Evolutionary conservation across 2,329 filamentous ascomycete species (phyloP).

Genomic region (Colletotrichum abscissum): DNA sequence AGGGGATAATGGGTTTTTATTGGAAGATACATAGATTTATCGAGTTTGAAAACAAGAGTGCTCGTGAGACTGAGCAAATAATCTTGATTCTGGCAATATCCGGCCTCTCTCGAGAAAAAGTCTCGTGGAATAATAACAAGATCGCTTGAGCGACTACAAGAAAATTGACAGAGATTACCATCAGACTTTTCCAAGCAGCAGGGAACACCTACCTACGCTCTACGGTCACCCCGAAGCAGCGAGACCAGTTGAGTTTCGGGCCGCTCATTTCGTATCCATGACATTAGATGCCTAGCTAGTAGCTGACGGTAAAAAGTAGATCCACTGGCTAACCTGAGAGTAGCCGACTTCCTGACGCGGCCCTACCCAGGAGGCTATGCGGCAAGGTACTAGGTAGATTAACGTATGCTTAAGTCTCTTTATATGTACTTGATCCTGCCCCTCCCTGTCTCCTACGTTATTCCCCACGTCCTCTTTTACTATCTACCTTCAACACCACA

Average conservation of each 20-base stretch:
- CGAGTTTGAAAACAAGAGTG: no score
- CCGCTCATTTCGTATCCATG: conserved; percentile 5
- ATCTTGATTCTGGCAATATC: no score
- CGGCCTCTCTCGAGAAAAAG: background rate
- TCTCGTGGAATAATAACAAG: background rate
- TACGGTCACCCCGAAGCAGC: background rate
- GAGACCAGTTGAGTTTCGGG: background rate
- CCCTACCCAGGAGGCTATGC: background rate
- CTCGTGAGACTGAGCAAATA: no score
- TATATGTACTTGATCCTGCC: no score
- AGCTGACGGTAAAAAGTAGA: background rate
- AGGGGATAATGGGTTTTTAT: no score
- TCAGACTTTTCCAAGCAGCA: background rate
- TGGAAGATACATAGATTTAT: no score
- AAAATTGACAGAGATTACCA: no score
- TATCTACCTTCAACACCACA: background rate
- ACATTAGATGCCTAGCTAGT: background rate
- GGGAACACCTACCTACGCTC: background rate
- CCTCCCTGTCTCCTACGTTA: background rate
- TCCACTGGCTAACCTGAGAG: background rate
- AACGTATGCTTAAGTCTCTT: conserved; percentile 17
- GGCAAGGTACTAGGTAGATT: background rate
- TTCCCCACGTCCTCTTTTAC: background rate
- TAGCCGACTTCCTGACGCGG: conserved; percentile 6
- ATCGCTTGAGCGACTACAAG: background rate